These are phyloP conservation scores for Astrothelium subdiscretum DNA, from an alignment of 495 filamentous ascomycete genomes.

Conservation along the genomic window DNA sequence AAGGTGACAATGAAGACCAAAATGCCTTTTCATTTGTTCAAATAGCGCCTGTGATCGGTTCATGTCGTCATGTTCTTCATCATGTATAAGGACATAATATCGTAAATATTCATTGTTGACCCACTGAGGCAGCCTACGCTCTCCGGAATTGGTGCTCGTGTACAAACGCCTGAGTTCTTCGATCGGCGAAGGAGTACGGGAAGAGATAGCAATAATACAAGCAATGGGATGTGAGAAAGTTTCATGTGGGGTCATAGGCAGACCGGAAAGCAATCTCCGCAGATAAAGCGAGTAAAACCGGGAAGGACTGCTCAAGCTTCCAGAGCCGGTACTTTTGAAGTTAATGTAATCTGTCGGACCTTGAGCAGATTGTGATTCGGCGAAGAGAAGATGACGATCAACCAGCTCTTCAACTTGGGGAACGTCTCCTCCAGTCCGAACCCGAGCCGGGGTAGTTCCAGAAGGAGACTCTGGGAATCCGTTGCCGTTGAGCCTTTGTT, in stretches of 20 bases:
- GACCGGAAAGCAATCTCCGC: slow-evolving; percentile 66
- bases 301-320: slow-evolving; percentile 27
- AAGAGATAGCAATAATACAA: slow-evolving; percentile 92
- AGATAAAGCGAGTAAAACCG: slow-evolving; percentile 75
- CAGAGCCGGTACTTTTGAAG: slow-evolving; percentile 13
- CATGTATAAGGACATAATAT: slow-evolving; percentile 95
- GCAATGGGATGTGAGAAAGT: slow-evolving; percentile 92
- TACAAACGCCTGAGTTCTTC: slow-evolving; percentile 78
- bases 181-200: slow-evolving; percentile 65
- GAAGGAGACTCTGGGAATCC: slow-evolving; percentile 7
- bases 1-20: slow-evolving; percentile 90
- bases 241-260: slow-evolving; percentile 69
- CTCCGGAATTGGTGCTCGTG: slow-evolving; percentile 56
- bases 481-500: slow-evolving; percentile 17
- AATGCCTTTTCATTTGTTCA: slow-evolving; percentile 95
- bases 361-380: slow-evolving; percentile 28
- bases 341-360: slow-evolving; percentile 27
- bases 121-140: slow-evolving; percentile 60
- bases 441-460: slow-evolving; percentile 11
- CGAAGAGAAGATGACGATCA: slow-evolving; percentile 36
- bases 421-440: slow-evolving; percentile 37
- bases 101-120: slow-evolving; percentile 79
- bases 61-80: slow-evolving; percentile 89
- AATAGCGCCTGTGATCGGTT: slow-evolving; percentile 76
- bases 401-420: slow-evolving; percentile 51